A percentile compares a stretch with the other conserved stretches of the same genome.
Evolutionary conservation across 78 protist genomes (phyloP).

Genomic region (Polysphondylium violaceum): DNA sequence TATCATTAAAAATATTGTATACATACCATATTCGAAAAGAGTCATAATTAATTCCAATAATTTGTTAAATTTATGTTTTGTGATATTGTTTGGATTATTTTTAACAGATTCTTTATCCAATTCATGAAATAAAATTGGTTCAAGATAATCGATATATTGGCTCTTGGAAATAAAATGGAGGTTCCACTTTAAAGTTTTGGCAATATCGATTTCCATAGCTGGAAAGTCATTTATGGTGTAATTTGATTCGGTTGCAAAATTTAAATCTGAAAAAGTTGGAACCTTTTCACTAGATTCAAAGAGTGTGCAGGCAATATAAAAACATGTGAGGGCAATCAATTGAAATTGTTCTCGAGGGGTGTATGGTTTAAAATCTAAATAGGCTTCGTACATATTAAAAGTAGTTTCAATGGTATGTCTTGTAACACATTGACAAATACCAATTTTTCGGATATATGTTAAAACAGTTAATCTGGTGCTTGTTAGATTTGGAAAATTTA

Average conservation of each 20-base stretch:
- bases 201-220: not conserved
- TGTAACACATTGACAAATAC: not conserved
- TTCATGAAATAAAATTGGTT: not conserved
- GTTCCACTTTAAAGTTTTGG: not conserved
- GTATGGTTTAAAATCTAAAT: not conserved
- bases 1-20: not conserved
- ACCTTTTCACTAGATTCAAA: not conserved
- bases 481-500: too few relatives aligned
- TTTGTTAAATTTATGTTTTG: not conserved
- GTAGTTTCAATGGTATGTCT: not conserved
- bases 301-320: conserved; percentile 1
- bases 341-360: not conserved
- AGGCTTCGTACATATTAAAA: not conserved
- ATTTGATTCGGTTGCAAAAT: not conserved
- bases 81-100: not conserved
- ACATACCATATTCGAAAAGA: not conserved
- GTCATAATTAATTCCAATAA: not conserved
- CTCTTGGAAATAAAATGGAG: not conserved
- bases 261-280: not conserved
- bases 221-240: not conserved
- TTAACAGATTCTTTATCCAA: not conserved
- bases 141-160: not conserved
- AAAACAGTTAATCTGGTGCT: not conserved
- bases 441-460: not conserved
- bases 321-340: not conserved